These are phyloP conservation scores for Mariannaea sp. DNA, from an alignment of 2,329 filamentous ascomycete species.

Conservation along the genomic window DNA sequence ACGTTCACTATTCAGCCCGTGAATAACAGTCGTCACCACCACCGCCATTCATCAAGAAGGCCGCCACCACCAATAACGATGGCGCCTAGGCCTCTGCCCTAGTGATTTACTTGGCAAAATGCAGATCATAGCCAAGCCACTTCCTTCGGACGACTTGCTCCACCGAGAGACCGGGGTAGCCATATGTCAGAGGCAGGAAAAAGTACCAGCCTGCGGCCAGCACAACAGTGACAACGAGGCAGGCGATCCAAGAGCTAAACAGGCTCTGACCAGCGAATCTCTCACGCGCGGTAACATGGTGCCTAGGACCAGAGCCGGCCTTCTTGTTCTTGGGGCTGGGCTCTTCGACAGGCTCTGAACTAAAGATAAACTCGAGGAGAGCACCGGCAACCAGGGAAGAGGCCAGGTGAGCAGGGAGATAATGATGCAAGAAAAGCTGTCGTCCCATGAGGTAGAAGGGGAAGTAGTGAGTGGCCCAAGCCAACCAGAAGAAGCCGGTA, in stretches of 20 bases:
- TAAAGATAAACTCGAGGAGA: slow-evolving; percentile 95
- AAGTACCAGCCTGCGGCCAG: slow-evolving; percentile 84
- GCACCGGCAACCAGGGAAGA: slow-evolving; percentile 89
- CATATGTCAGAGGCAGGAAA: slow-evolving; percentile 95
- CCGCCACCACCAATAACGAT: not conserved
- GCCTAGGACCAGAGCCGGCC: slow-evolving; percentile 50
- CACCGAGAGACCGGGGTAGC: slow-evolving; percentile 83
- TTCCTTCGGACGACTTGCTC: slow-evolving; percentile 81
- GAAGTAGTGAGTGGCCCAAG: slow-evolving; percentile 96
- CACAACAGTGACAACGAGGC: slow-evolving; percentile 67
- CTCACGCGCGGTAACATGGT: slow-evolving; percentile 78
- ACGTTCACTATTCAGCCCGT: slow-evolving; percentile 9
- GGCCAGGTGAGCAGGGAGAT: slow-evolving; percentile 91
- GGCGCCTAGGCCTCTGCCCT: slow-evolving; percentile 5
- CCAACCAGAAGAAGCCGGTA: slow-evolving; percentile 98
- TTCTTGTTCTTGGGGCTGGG: slow-evolving; percentile 56
- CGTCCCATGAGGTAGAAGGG: slow-evolving; percentile 98
- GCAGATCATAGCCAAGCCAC: slow-evolving; percentile 96
- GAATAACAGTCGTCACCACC: slow-evolving; percentile 7
- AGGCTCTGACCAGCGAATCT: slow-evolving; percentile 80
- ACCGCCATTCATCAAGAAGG: not conserved
- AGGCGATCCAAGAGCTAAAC: slow-evolving; percentile 78
- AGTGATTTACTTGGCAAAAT: slow-evolving; percentile 86
- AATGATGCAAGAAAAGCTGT: slow-evolving; percentile 97
- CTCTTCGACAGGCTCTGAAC: slow-evolving; percentile 74